phyloP scores from a whole-genome alignment of 225 moss, liverwort and hornwort genomes.

The Physcomitrellopsis africana region DNA sequence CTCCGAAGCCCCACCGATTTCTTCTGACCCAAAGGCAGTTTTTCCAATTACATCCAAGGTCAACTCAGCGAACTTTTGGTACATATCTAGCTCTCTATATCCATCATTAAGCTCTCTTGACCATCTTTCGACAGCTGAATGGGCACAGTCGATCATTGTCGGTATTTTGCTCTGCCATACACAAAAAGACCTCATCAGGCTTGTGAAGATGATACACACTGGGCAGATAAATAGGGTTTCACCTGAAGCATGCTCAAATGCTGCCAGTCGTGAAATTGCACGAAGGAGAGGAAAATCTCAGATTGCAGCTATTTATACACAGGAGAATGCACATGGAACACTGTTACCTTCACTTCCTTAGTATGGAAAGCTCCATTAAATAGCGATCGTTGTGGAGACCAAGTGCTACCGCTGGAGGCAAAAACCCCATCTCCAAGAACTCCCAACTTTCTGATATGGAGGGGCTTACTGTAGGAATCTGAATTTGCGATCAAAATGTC shows the following conservation, averaged over 20 bases:
- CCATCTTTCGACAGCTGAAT: slow-evolving; percentile 68
- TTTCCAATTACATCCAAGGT: slow-evolving; percentile 71
- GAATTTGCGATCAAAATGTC: slow-evolving; percentile 74
- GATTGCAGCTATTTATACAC: background rate
- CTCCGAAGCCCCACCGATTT: slow-evolving; percentile 37
- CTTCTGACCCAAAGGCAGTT: slow-evolving; percentile 61
- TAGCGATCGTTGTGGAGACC: slow-evolving; percentile 86
- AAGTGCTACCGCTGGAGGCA: slow-evolving; percentile 67
- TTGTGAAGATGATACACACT: background rate
- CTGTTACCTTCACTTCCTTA: slow-evolving; percentile 77
- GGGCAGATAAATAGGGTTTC: background rate
- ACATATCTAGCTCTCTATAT: slow-evolving; percentile 68
- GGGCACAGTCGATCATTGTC: slow-evolving; percentile 65
- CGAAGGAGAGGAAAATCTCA: background rate
- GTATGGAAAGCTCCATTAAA: slow-evolving; percentile 65
- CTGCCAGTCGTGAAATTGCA: background rate
- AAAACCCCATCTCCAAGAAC: slow-evolving; percentile 75
- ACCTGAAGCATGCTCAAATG: background rate
- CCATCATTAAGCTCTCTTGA: slow-evolving; percentile 49
- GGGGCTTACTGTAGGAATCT: slow-evolving; percentile 72
- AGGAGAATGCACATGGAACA: background rate
- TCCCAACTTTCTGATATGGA: slow-evolving; percentile 64
- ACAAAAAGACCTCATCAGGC: background rate
- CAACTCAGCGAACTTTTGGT: slow-evolving; percentile 65
- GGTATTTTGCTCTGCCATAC: slow-evolving; percentile 69